phyloP scores from a whole-genome alignment of 2,329 filamentous ascomycete genomes.

The Penicillium sclerotigenum region DNA sequence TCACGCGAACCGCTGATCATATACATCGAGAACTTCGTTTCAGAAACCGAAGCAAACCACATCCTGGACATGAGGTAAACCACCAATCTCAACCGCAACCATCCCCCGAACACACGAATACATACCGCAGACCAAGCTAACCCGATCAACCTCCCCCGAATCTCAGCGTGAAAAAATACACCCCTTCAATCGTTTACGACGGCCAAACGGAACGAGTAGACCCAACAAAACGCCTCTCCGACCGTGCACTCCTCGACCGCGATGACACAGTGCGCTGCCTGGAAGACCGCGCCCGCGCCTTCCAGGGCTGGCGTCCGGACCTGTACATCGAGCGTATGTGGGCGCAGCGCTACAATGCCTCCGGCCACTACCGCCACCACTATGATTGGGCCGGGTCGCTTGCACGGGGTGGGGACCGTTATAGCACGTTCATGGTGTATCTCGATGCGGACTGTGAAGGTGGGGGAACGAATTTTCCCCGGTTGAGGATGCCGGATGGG shows the following conservation, averaged over 20 bases:
- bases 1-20: conserved; percentile 55
- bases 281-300: conserved; percentile 55
- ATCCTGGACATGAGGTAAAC: conserved; percentile 53
- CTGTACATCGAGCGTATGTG: conserved; percentile 60
- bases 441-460: conserved; percentile 52
- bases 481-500: conserved; percentile 45
- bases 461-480: conserved; percentile 61
- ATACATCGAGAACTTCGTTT: conserved; percentile 58
- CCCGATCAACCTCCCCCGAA: not conserved
- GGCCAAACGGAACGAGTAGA: conserved; percentile 49
- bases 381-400: conserved; percentile 55
- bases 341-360: conserved; percentile 57
- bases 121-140: not conserved
- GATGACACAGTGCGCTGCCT: conserved; percentile 55
- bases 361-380: conserved; percentile 58
- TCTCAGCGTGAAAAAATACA: conserved; percentile 47
- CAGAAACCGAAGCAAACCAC: conserved; percentile 47
- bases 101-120: not conserved
- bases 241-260: conserved; percentile 48
- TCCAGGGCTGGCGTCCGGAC: conserved; percentile 59
- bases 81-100: not conserved
- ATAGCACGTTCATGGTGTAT: conserved; percentile 63
- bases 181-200: conserved; percentile 54
- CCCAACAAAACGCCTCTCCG: conserved; percentile 51
- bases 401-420: conserved; percentile 41